Percentiles rank a stretch among this genome's conserved stretches.
phyloP scores from a whole-genome alignment of 352 stramenopile species.

The Pythium apleroticum region DNA sequence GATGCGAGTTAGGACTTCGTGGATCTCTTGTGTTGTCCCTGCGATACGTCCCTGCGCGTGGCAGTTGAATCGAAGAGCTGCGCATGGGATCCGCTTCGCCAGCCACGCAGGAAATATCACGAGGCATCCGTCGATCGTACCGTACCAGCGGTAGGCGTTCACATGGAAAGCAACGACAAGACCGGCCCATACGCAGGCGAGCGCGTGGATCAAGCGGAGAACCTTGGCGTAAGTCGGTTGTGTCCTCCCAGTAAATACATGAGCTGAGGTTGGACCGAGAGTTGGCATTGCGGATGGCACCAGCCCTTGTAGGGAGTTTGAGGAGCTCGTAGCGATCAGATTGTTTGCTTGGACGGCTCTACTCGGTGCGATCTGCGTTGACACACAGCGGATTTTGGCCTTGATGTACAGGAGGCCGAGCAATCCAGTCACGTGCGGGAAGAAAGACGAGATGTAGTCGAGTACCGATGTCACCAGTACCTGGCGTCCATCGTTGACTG shows the following conservation, averaged over 20 bases:
- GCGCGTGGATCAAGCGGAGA: not conserved
- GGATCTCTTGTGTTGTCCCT: not conserved
- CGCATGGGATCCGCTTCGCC: not conserved
- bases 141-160: not conserved
- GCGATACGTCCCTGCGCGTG: not conserved
- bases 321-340: too few species aligned
- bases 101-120: not conserved
- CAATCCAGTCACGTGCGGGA: not conserved
- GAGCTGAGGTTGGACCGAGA: too few species aligned
- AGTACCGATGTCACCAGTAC: not conserved
- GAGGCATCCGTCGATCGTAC: not conserved
- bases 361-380: too few species aligned
- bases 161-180: not conserved
- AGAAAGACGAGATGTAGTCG: not conserved
- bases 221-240: too few species aligned
- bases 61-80: not conserved
- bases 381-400: not conserved
- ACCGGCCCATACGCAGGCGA: not conserved
- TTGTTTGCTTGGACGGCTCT: too few species aligned
- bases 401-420: not conserved
- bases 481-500: not conserved
- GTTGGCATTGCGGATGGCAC: too few species aligned
- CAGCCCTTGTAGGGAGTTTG: too few species aligned
- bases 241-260: too few species aligned
- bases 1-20: not conserved